A percentile compares a stretch with the other conserved stretches of the same genome.
phyloP scores from a whole-genome alignment of 1,284 basidiomycete genomes.

The Trichosporon ovoides region DNA sequence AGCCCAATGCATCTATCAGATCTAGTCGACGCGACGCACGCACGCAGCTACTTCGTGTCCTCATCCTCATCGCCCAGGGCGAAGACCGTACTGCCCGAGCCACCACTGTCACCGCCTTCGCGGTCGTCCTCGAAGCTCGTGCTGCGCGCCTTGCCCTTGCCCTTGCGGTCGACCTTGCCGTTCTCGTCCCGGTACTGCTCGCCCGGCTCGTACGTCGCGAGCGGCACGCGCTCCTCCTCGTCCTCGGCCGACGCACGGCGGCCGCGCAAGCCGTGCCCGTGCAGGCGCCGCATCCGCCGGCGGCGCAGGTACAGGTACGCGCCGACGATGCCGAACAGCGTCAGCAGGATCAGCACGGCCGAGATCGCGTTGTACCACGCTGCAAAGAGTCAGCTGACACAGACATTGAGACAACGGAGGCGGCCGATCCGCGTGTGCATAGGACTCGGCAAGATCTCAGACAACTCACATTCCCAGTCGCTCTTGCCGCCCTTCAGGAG shows the following conservation, averaged over 20 bases:
- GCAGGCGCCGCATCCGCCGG: constrained; percentile 32
- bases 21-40: no score
- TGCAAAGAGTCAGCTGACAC: constrained; percentile 32
- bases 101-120: constrained; percentile 31
- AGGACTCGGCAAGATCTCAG: constrained; percentile 31
- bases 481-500: constrained; percentile 65
- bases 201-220: constrained; percentile 49
- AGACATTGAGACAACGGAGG: not conserved
- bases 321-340: constrained; percentile 67
- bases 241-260: constrained; percentile 21
- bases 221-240: constrained; percentile 56
- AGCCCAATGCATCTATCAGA: no score
- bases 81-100: not conserved
- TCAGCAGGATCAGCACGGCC: constrained; percentile 69
- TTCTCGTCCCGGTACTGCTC: constrained; percentile 35
- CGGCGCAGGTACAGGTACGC: constrained; percentile 37
- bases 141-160: constrained; percentile 22
- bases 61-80: constrained; percentile 50
- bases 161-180: constrained; percentile 20
- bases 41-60: constrained; percentile 18
- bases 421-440: not conserved
- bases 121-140: constrained; percentile 12
- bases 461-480: constrained; percentile 67
- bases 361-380: constrained; percentile 91
- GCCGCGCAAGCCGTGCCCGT: not conserved